Percentiles rank a stretch among this genome's conserved stretches.
These are phyloP conservation scores for Cocos nucifera DNA, from an alignment of 176 grass and related monocot species.

Conservation along the genomic window DNA sequence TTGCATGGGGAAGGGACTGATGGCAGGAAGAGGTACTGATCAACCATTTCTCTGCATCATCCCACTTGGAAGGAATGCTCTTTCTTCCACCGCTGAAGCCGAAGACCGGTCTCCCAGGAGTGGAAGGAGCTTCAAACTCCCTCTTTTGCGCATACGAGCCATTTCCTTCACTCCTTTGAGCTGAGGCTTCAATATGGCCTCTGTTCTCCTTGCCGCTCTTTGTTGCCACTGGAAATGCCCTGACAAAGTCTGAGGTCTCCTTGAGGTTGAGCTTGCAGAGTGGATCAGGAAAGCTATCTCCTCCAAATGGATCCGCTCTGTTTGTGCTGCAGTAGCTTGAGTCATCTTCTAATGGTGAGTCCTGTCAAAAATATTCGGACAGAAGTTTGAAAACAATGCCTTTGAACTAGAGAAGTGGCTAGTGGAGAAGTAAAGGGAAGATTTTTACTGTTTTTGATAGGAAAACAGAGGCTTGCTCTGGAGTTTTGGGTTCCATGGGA, in stretches of 20 bases:
- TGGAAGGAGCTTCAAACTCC: constrained; percentile 28
- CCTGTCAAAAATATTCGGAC: constrained; percentile 13
- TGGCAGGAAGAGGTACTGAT: constrained; percentile 27
- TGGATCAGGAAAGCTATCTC: constrained; percentile 40
- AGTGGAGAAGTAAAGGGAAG: not conserved
- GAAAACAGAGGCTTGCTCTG: constrained; percentile 1
- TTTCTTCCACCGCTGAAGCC: constrained; percentile 43
- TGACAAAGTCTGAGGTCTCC: constrained; percentile 55
- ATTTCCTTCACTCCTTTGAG: constrained; percentile 23
- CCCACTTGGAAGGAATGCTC: constrained; percentile 89
- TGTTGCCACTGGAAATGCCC: constrained; percentile 43
- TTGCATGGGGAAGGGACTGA: constrained; percentile 15
- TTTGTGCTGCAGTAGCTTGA: constrained; percentile 7
- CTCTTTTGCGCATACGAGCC: constrained; percentile 16
- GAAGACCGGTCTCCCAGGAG: constrained; percentile 37
- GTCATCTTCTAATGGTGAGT: constrained; percentile 26
- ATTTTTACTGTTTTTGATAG: constrained; percentile 11
- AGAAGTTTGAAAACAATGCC: not conserved
- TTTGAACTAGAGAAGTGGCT: too few relatives aligned
- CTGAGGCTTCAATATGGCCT: constrained; percentile 29
- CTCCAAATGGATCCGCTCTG: constrained; percentile 29
- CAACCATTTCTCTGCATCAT: constrained; percentile 97
- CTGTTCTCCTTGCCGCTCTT: constrained; percentile 39
- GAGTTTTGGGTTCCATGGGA: constrained; percentile 45
- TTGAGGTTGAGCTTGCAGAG: constrained; percentile 44